Percentiles rank a stretch among this genome's conserved stretches.
Evolutionary conservation across 78 protist genomes (phyloP).

Genomic region (Pelomyxa schiedti): DNA sequence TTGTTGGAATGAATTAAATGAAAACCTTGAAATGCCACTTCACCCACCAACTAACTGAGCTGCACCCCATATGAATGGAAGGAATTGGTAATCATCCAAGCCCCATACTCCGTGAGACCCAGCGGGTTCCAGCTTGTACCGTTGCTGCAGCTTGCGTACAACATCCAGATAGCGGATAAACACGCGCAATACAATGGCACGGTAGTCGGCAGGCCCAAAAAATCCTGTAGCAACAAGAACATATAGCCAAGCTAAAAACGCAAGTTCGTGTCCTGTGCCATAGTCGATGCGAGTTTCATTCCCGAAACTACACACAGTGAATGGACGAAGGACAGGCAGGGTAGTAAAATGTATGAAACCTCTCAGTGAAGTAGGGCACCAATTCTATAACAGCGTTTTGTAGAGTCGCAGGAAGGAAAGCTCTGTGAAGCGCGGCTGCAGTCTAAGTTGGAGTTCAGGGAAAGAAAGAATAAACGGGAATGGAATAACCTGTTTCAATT

Average conservation of each 20-base stretch:
- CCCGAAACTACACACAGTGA: too few relatives aligned
- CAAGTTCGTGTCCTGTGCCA: conserved; percentile 95
- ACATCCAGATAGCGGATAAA: conserved; percentile 59
- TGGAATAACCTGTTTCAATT: too few relatives aligned
- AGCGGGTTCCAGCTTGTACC: conserved; percentile 90
- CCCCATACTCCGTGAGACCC: conserved; percentile 97
- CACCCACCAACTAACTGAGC: conserved; percentile 61
- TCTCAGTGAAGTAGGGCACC: conserved; percentile 43
- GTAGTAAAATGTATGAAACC: too few relatives aligned
- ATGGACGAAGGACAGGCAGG: too few relatives aligned
- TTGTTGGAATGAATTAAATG: neutral
- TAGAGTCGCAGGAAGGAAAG: conserved; percentile 5
- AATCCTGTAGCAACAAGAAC: conserved; percentile 20
- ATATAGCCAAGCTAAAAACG: conserved; percentile 28
- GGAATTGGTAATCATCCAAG: conserved; percentile 90
- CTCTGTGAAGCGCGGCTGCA: neutral
- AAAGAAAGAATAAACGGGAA: too few relatives aligned
- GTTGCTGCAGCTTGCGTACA: conserved; percentile 48
- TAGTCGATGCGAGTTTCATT: conserved; percentile 86
- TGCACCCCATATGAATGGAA: conserved; percentile 87
- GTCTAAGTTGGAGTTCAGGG: neutral
- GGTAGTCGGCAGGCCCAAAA: conserved; percentile 14
- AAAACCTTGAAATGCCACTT: neutral
- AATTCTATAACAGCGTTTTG: conserved; percentile 52
- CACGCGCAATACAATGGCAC: conserved; percentile 21